Evolutionary conservation across 176 grass and related monocot species (phyloP), one percentile per base, ranked within the genome.

Genomic region (Aegilops speltoides): DNA sequence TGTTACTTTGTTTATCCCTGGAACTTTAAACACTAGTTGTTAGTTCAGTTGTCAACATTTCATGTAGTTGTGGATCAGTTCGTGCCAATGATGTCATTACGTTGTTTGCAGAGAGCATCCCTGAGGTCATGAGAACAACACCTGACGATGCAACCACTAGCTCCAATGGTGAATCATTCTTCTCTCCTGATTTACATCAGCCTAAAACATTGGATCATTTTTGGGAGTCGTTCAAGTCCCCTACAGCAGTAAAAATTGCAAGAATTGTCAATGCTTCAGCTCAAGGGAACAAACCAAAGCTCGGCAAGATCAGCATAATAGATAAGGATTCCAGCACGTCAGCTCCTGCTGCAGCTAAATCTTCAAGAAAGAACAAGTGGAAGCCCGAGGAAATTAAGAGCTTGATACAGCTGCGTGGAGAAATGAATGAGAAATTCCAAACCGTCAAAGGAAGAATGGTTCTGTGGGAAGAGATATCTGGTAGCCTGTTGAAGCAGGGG

Each of bases 381-480:
- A 99, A 91, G 78, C 94, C 97, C 52, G 97, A 96, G 77, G 97
- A 99, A 86, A 94, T 99, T 73, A 90, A 86, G 66, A 89, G 68
- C 80, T 87, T 99, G 63, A 94, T 99, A 86, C 85, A 93, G 81
- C 68, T 94, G 74, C 92, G 97, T 22, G 90, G 81, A 31, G 90
- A 91, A 74, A 90, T 99, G 82, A 82, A 96, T 77, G 90, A 91
- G 15, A 93, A 93, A 85, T 99, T 99, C 86, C 94, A 84, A 82
- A 87, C 41, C 32, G 83, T 90, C 74, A 99, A 99, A 92, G 92
- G 90, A 62, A 96, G 94, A 88, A 99, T 99, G 97, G 79, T 89
- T 76, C 92, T 99, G 36, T 99, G 97, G 97, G 94, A 96, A 82
- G 87, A 99, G 43, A 94, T 96, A 74, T 96, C 97, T 85, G 54